A percentile compares a stretch with the other conserved stretches of the same genome.
These are phyloP conservation scores for Mycena vitilis DNA, from an alignment of 768 basidiomycete genomes.

Conservation along the genomic window DNA sequence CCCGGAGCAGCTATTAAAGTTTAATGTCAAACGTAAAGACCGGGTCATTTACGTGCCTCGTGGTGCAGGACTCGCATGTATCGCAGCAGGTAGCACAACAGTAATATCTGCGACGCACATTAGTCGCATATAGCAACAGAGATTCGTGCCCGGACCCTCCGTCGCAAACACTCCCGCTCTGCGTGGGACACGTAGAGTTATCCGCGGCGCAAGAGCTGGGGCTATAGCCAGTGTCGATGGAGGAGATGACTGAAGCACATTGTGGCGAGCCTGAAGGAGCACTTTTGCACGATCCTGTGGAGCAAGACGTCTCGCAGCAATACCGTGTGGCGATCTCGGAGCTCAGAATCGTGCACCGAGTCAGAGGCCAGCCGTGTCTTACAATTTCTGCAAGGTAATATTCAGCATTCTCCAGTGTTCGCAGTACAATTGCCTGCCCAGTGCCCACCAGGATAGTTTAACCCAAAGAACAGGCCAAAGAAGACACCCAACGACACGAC, in stretches of 20 bases:
- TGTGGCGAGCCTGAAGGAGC: slow-evolving; percentile 27
- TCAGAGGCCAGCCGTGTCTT: slow-evolving; percentile 37
- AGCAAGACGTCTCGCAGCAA: slow-evolving; percentile 35
- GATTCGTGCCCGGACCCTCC: slow-evolving; percentile 30
- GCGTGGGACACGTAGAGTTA: slow-evolving; percentile 28
- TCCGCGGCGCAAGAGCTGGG: slow-evolving; percentile 30
- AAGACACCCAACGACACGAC: slow-evolving; percentile 30
- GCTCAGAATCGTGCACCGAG: slow-evolving; percentile 33
- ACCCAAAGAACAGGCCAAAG: slow-evolving; percentile 37
- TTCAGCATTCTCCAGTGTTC: not conserved
- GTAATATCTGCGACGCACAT: slow-evolving; percentile 11
- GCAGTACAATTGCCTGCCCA: slow-evolving; percentile 1
- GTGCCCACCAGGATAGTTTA: slow-evolving; percentile 32
- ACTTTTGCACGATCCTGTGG: slow-evolving; percentile 6
- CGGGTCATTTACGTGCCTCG: not conserved
- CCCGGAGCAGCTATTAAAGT: slow-evolving; percentile 19
- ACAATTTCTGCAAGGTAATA: slow-evolving; percentile 32
- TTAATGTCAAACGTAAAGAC: no score
- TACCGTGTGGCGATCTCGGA: slow-evolving; percentile 31
- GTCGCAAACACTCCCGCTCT: slow-evolving; percentile 28
- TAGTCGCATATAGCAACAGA: slow-evolving; percentile 5
- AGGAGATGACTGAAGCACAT: slow-evolving; percentile 29
- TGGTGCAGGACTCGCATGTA: slow-evolving; percentile 32
- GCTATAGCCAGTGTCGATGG: slow-evolving; percentile 30
- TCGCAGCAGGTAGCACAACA: slow-evolving; percentile 35